Evolutionary conservation across 495 filamentous ascomycete genomes (phyloP), one percentile per base, ranked within the genome.

Genomic region (Penicillium alfredii): DNA sequence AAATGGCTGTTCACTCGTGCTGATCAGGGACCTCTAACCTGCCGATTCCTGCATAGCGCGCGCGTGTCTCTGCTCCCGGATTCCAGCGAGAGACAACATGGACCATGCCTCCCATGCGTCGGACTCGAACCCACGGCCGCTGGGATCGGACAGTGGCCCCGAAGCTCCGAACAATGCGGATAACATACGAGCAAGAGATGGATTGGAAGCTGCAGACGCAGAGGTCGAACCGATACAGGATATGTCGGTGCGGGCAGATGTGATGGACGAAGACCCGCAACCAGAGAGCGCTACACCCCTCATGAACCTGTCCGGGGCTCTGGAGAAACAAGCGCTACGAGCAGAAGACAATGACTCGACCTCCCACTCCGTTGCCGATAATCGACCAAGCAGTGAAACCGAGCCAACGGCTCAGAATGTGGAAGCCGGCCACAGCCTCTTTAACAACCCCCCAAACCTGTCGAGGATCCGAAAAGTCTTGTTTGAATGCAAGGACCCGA

Each of bases 401-500:
- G 15, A 34, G 5, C 24, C 26, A 9, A 28, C 25, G 9, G n/a
- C n/a, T n/a, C 14, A 17, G n/a, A 43, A 22, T 14, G 20, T 12
- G 30, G 18, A 48, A 3, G 27, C 47, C 4, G 31, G 26, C 6
- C 42, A 47, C 11, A 56, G 44, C 20, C 44, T 69, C 12, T 60
- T 68, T 35, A 48, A 61, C 32, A 65, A 69, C 38, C 70, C 70
- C 10, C 69, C 70, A 7, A 66, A 72, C 23, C 45, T 74, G 11
- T 55, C 61, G 17, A 52, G 50, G 16, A 71, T 74, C 47, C 60
- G 70, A 21, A 55, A 61, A 33, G 61, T 69, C 2, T 44, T 74
- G 31, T 73, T 73, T 28, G 71, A 74, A 30, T 65, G 71, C 52
- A 68, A 61, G 22, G 69, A 74, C 23, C 64, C 66, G 9, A 73